phyloP scores from a whole-genome alignment of 768 basidiomycete genomes.

The Boletus pseudopeckii region DNA sequence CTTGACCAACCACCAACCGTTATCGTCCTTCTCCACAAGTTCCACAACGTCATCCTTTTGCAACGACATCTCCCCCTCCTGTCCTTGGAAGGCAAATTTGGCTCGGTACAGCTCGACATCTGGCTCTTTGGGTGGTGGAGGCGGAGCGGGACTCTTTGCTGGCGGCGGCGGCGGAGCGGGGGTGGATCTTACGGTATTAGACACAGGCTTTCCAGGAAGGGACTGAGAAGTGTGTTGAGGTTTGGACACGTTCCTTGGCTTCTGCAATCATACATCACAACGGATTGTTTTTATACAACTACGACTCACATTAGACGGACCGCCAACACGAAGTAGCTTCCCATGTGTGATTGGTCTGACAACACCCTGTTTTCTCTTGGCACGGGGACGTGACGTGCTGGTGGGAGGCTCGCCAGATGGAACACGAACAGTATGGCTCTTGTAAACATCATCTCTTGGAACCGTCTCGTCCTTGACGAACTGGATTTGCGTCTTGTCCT shows the following conservation, averaged over 20 bases:
- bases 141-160: conserved; percentile 45
- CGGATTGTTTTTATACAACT: background rate
- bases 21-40: conserved; percentile 86
- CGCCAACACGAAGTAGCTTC: conserved; percentile 73
- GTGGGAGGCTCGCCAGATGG: conserved; percentile 81
- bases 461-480: conserved; percentile 88
- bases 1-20: conserved; percentile 98
- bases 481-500: conserved; percentile 88
- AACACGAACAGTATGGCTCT: conserved; percentile 88
- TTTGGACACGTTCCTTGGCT: conserved; percentile 37
- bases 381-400: conserved; percentile 79
- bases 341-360: conserved; percentile 84
- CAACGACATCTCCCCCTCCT: conserved; percentile 87
- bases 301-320: conserved; percentile 56
- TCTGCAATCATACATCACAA: conserved; percentile 33
- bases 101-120: conserved; percentile 77
- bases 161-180: conserved; percentile 38
- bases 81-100: conserved; percentile 89
- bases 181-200: conserved; percentile 23
- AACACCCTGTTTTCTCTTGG: conserved; percentile 84
- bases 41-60: conserved; percentile 92
- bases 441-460: conserved; percentile 77
- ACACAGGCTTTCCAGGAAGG: conserved; percentile 55
- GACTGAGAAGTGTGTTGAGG: conserved; percentile 48
- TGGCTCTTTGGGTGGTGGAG: conserved; percentile 57